Percentiles rank a stretch among this genome's conserved stretches.
These are phyloP conservation scores for Coniochaeta sp. DNA, from an alignment of 2,329 filamentous ascomycete species.

Conservation along the genomic window DNA sequence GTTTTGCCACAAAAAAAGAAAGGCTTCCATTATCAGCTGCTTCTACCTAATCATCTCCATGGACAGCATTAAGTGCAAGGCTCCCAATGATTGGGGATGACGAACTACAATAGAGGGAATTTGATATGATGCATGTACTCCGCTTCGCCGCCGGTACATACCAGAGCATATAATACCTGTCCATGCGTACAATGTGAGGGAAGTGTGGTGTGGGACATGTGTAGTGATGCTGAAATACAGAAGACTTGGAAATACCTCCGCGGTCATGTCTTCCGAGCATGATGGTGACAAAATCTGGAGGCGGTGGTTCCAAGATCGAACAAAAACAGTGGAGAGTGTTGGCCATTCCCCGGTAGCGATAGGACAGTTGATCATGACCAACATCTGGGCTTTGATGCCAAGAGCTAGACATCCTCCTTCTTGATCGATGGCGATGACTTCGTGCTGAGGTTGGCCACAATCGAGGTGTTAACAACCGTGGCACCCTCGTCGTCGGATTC, in stretches of 20 bases:
- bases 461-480: slow-evolving; percentile 44
- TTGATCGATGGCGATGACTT: slow-evolving; percentile 44
- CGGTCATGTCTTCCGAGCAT: not conserved
- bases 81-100: not conserved
- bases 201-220: slow-evolving; percentile 1
- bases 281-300: not conserved
- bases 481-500: slow-evolving; percentile 42
- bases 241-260: not conserved
- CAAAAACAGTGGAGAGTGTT: not conserved
- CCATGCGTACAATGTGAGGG: not conserved
- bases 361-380: not conserved
- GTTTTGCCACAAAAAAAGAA: not conserved
- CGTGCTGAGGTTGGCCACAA: slow-evolving; percentile 34
- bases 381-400: not conserved
- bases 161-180: not conserved
- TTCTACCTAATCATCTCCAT: not conserved
- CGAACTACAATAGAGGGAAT: not conserved
- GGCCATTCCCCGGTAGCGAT: not conserved
- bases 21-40: not conserved
- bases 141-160: not conserved
- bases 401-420: slow-evolving; percentile 29
- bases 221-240: not conserved
- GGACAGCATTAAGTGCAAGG: not conserved
- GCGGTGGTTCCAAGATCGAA: not conserved
- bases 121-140: not conserved